Conservation (phyloP, 306 rosid genomes). For the Ormosia emarginata region DNA sequence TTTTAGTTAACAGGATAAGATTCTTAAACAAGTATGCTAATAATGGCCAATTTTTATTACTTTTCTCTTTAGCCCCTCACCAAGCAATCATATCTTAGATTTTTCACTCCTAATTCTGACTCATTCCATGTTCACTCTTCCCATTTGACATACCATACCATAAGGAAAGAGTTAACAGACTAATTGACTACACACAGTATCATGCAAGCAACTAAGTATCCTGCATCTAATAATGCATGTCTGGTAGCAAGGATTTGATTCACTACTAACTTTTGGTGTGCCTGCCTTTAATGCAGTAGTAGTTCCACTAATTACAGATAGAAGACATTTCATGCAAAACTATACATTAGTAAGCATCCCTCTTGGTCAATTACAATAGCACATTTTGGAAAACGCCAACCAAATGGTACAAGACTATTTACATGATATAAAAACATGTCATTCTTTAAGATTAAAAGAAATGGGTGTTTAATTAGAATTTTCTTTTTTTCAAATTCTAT, state of each 20-base stretch:
- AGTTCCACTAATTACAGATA: slow-evolving; percentile 56
- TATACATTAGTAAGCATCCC: slow-evolving; percentile 11
- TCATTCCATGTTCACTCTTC: background rate
- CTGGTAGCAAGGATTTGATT: background rate
- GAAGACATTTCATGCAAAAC: slow-evolving; percentile 21
- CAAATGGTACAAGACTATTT: slow-evolving; percentile 59
- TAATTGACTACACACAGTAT: background rate
- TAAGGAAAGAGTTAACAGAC: background rate
- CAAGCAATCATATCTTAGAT: too few relatives aligned
- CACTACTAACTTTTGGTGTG: slow-evolving; percentile 68
- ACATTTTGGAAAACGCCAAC: slow-evolving; percentile 70
- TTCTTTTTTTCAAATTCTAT: slow-evolving; percentile 10
- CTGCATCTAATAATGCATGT: background rate
- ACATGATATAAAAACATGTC: slow-evolving; percentile 12
- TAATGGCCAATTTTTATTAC: too few relatives aligned
- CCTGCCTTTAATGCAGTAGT: slow-evolving; percentile 75
- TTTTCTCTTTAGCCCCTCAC: too few relatives aligned
- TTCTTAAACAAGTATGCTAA: too few relatives aligned
- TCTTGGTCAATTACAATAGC: slow-evolving; percentile 55
- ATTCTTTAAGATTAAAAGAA: background rate
- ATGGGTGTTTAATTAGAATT: background rate
- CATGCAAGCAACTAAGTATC: background rate
- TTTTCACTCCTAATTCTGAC: background rate
- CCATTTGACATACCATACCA: background rate
- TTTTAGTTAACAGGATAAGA: too few relatives aligned